Evolutionary conservation across 2,329 filamentous ascomycete species (phyloP), one percentile per base, ranked within the genome.

Genomic region (Aspergillus tubingensis): DNA sequence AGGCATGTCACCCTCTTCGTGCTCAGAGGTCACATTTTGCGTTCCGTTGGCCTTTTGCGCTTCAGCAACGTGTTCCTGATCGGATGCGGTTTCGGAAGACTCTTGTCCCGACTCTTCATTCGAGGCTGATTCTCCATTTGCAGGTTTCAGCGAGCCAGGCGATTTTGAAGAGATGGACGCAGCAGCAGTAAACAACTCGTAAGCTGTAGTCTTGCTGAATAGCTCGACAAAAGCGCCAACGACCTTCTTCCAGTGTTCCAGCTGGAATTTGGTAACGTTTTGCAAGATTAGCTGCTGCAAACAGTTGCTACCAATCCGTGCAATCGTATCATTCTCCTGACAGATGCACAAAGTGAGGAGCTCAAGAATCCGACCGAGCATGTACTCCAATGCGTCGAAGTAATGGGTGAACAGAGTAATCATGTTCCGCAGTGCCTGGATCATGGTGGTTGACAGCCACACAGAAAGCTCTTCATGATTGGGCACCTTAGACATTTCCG

Each of bases 401-500:
- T 98, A 99, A 77, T 99, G 96, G 0, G 96, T 99, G 76, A 99
- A 99, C 23, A 99, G 85, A 0, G 92, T 94, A 69, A 99, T 98
- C 91, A 99, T 96, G 78, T 98, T 97, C 61, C 95, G 89, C 58
- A 99, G 81, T 2, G 95, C 95, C 76, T 99, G 95, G 43, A 99
- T 99, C 91, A 99, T 97, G 8, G 95, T 99, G 0, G 95, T 99
- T 0, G 95, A 98, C 23, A 99, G 83, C 95, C 95, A 99, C 2
- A 99, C 95, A 0, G 95, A 98, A 19, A 98, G 83, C 73, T 99
- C 95, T 76, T 99, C 96, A 70, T 97, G 93, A 71, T 94, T 98
- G 38, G 94, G 85, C 13, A 94, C 93, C 72, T 97, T 97, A 25
- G 89, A 89, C 90, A 98, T 96, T 75, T 99, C 95, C 0, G 94